Base-by-base conservation (phyloP, 2,329 filamentous ascomycete genomes). In the Chalara sp. region DNA sequence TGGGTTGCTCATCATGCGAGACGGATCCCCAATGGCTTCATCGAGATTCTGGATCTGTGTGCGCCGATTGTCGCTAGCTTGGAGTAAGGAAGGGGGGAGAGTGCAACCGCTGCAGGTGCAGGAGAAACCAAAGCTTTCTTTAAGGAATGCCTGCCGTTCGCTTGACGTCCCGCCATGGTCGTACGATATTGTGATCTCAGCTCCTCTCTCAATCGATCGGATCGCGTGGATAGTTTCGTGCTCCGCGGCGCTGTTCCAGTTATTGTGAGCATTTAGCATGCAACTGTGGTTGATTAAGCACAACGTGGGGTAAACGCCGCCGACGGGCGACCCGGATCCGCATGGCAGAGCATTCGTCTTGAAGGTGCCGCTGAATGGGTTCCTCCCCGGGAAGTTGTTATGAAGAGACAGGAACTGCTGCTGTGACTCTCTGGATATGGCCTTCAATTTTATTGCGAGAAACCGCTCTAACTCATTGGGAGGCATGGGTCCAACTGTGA, bases 41-140 rank as follows among this genome's bases (percentile, higher is more conserved):
- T 70, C 63, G 1, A 72, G 60, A 6, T 37, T 49, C 29, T 62
- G 32, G 12, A 70, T 69, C 28, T 58, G 44, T 2, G 39, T 11
- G 31, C 62, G 63, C 5, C 61, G 64, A 44, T 44, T 49, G 51
- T 70, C 65, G 52, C 64, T 69, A 2, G 49, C 50, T 44, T 55
- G 21, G 13, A 62, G 58, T 12, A 62, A 50, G 12, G 41, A 28
- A 2, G 52, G 46, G 6, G 58, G 54, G n/a, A 63, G 56, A 13
- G 53, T 52, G 49, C 66, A 68, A 6, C 57, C 35, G 6, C 37
- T 39, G 47, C 65, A 68, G 6, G 12, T 54, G 53, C 65, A 69
- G 32, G 47, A 35, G 8, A 72, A 70, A 5, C 64, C 64, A 40
- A 69, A 72, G 6, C 58, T 29, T 56, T 58, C n/a, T n/a, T n/a